These are phyloP conservation scores for Trichophaea hybrida DNA, from an alignment of 2,329 filamentous ascomycete genomes.

Conservation along the genomic window DNA sequence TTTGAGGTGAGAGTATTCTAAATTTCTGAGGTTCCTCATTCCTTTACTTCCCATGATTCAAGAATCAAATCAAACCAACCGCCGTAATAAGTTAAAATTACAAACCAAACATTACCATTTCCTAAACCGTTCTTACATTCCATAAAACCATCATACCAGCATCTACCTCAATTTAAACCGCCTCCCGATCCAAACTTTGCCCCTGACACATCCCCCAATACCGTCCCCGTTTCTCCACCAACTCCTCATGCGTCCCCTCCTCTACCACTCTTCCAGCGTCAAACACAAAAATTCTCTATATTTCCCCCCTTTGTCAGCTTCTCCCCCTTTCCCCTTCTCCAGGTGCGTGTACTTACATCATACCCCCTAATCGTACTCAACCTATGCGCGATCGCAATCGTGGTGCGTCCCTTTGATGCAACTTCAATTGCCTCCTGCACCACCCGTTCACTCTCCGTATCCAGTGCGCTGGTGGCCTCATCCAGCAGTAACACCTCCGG, in stretches of 20 bases:
- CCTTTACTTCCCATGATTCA: no score
- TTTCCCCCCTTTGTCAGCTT: slow-evolving; percentile 30
- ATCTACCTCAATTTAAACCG: neutral
- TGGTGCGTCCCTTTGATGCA: slow-evolving; percentile 71
- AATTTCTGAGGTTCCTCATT: no score
- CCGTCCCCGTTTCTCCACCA: slow-evolving; percentile 38
- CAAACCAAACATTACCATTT: no score
- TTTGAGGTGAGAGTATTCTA: no score
- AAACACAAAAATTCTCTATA: slow-evolving; percentile 55
- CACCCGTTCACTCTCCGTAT: slow-evolving; percentile 81
- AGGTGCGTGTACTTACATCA: slow-evolving; percentile 31
- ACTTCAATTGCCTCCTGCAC: slow-evolving; percentile 82
- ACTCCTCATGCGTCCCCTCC: slow-evolving; percentile 45
- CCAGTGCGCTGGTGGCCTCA: slow-evolving; percentile 55
- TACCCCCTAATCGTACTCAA: slow-evolving; percentile 32
- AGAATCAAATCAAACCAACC: no score
- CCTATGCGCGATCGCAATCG: slow-evolving; percentile 66
- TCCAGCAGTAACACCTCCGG: slow-evolving; percentile 56
- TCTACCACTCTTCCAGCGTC: slow-evolving; percentile 50
- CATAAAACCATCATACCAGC: no score
- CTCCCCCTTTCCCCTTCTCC: slow-evolving; percentile 32
- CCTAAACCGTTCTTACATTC: no score
- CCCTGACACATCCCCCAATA: slow-evolving; percentile 55
- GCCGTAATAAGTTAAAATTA: no score
- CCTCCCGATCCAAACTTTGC: slow-evolving; percentile 47